Evolutionary conservation across 345 rosid genomes (phyloP).

Genomic region (Eutrema yunnanense): DNA sequence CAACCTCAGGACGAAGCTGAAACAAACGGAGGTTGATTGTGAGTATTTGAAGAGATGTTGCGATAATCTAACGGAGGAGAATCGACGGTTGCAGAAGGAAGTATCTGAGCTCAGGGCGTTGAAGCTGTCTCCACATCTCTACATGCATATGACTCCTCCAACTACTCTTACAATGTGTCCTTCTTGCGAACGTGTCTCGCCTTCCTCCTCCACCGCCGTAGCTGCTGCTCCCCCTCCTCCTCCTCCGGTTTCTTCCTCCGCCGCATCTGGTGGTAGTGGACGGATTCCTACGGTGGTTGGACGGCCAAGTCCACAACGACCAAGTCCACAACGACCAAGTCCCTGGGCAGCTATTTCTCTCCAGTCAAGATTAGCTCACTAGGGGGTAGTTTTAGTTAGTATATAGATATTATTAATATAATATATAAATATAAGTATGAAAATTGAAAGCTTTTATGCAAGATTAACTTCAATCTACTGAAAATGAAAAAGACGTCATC

Average conservation of each 20-base stretch:
- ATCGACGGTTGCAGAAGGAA: slow-evolving; percentile 72
- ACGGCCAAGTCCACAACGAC: slow-evolving; percentile 22
- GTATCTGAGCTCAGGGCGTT: slow-evolving; percentile 75
- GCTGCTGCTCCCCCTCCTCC: neutral
- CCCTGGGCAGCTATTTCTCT: slow-evolving; percentile 20
- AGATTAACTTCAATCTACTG: neutral
- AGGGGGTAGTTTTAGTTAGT: slow-evolving; percentile 6
- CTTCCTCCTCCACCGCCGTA: slow-evolving; percentile 26
- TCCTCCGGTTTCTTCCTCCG: neutral
- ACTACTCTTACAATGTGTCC: slow-evolving; percentile 91
- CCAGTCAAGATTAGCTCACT: slow-evolving; percentile 11
- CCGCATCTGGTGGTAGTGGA: neutral
- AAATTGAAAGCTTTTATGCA: neutral
- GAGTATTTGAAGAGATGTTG: slow-evolving; percentile 77
- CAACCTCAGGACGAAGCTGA: slow-evolving; percentile 62
- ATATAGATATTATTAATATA: neutral
- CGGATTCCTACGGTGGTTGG: slow-evolving; percentile 4
- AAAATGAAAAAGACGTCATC: neutral
- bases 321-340: neutral
- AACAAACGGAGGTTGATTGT: slow-evolving; percentile 89
- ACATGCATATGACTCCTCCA: slow-evolving; percentile 83
- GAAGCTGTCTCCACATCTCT: slow-evolving; percentile 65
- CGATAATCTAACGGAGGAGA: slow-evolving; percentile 68
- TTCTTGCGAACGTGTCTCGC: slow-evolving; percentile 74
- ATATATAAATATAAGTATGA: neutral